Evolutionary conservation across 768 basidiomycete genomes (phyloP).

Genomic region (Leccinum variicolor): DNA sequence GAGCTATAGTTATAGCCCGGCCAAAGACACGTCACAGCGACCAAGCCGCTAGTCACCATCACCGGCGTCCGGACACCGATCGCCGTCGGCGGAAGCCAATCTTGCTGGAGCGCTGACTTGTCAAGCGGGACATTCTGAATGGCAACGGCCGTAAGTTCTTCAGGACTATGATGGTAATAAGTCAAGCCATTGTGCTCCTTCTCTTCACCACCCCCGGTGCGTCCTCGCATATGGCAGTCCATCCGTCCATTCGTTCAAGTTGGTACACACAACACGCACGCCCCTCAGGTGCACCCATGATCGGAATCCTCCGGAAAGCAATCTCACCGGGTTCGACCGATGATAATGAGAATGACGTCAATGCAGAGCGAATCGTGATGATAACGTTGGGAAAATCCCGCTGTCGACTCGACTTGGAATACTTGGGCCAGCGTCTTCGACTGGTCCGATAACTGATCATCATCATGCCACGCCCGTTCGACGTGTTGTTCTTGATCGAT

Average conservation of each 20-base stretch:
- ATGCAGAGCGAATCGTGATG: neutral
- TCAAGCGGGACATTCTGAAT: too few species aligned
- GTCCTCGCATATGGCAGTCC: neutral
- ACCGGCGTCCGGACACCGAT: too few species aligned
- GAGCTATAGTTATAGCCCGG: too few species aligned
- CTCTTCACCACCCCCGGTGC: neutral
- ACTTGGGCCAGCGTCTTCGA: neutral
- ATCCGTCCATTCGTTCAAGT: too few species aligned
- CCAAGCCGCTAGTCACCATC: too few species aligned
- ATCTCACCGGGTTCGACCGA: neutral
- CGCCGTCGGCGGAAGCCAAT: too few species aligned
- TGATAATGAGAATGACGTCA: neutral
- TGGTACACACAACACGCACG: neutral
- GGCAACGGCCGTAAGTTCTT: too few species aligned
- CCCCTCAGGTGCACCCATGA: neutral
- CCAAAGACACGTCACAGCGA: too few species aligned
- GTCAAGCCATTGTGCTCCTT: neutral
- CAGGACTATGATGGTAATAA: too few species aligned
- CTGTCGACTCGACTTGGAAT: neutral
- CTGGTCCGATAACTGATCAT: neutral
- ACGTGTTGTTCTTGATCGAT: neutral
- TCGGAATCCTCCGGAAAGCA: neutral
- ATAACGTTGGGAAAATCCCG: neutral
- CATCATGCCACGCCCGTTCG: neutral
- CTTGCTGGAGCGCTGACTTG: too few species aligned